Evolutionary conservation across 805 yeast genomes (phyloP), one percentile per base, ranked within the genome.

Genomic region (Yarrowia porcina): DNA sequence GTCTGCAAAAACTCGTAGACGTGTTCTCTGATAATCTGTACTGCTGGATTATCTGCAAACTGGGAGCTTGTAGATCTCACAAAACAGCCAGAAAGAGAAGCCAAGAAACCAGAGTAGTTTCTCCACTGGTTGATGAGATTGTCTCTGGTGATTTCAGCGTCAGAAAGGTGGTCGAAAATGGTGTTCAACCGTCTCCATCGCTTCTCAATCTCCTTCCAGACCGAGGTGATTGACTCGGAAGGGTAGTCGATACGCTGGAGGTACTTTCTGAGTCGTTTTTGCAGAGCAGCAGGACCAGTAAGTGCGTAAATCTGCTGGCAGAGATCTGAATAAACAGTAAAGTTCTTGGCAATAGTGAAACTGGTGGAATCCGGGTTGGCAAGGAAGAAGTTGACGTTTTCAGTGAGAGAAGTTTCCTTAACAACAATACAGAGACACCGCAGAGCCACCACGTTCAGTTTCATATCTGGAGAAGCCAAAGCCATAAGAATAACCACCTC

Each of bases 211-310:
- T 75, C 65, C 3, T 69, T 67, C 83, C 82, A 81, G 5, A 76
- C 76, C 15, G 71, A 73, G 2, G 78, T 65, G 30, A 81, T 69
- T 2, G 82, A 77, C 10, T 65, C 56, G 3, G 74, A 70, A 9
- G 79, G 74, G 3, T 61, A 66, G 18, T 67, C 64, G 12, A 73
- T 67, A 9, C 66, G 66, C 44, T 71, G 66, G 54, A 76, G 68
- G 42, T 69, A 66, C 64, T 71, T 80, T 70, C 88, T 79, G 60
- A 88, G 73, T 64, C 84, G 81, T 70, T 88, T 87, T 69, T 88
- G 91, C 35, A 88, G 78, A 0, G 96, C 91, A 28, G 87, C 85
- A 20, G 85, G 79, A 28, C 94, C 92, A 0, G 89, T 84, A 41
- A 87, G 82, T 1, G 85, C 81, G 21, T 76, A 74, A 21, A 78